Evolutionary conservation across 2,329 filamentous ascomycete species (phyloP), one percentile per base, ranked within the genome.

Genomic region (Colletotrichum sp.): DNA sequence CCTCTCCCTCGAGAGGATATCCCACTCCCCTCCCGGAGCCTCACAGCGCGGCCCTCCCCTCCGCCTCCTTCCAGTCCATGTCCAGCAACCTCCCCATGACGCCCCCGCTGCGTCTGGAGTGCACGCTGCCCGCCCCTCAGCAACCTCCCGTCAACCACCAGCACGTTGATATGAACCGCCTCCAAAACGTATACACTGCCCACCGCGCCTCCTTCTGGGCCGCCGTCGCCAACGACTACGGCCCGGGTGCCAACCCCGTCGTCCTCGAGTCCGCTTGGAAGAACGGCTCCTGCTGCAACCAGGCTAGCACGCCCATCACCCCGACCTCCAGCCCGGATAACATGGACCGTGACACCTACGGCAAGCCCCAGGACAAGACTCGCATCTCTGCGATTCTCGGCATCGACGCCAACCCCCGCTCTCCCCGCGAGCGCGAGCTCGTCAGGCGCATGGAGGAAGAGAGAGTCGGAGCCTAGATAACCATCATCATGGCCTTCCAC

Each of bases 201-300:
- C 94, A 95, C 84, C 91, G 93, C 58, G 87, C 89, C 66, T 90
- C 91, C 10, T 96, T 96, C 85, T 96, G 94, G 94, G 88, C 90
- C 38, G 88, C 90, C 64, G 90, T 96, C 43, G 94, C 94, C 34
- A 87, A 90, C 30, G 93, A 95, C 80, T 96, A 96, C 80, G 94
- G 94, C 69, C 83, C 86, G 16, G 90, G 91, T 38, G 88, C 89
- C 3, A 92, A 91, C 65, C 91, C 93, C 2, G 87, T 89, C 16
- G 87, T 91, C 38, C 87, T 95, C 24, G 94, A 95, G 84, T 92
- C 93, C 81, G 91, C 93, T n/a, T 95, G 93, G 92, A 89, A 88
- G 81, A 85, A 86, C 12, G 88, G 86, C 52, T 80, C 83, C 32
- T 84, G 86, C 79, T 84, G 85, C 84, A 82, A 80, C 78, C 83